Percentiles rank a stretch among this genome's conserved stretches.
Evolutionary conservation across 2,329 filamentous ascomycete species (phyloP).

Genomic region (Phialophora macrospora): DNA sequence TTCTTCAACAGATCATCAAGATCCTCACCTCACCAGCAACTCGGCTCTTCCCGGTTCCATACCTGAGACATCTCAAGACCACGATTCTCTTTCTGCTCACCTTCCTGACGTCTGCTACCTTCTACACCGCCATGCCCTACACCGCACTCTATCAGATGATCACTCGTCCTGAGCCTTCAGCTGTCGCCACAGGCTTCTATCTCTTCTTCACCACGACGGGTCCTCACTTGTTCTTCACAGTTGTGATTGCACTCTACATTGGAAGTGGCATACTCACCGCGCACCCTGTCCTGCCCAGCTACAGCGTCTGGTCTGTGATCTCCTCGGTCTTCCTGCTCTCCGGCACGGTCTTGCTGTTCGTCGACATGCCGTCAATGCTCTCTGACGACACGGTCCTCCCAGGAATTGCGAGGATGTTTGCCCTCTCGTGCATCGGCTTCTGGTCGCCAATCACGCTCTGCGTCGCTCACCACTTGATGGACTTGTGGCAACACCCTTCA

Average conservation of each 20-base stretch:
- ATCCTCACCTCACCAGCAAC: constrained; percentile 15
- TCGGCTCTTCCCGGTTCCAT: constrained; percentile 22
- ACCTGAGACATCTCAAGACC: constrained; percentile 26
- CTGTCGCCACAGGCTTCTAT: constrained; percentile 25
- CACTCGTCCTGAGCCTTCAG: constrained; percentile 21
- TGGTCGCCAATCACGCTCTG: constrained; percentile 30
- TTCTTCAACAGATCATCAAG: constrained; percentile 24
- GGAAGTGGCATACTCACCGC: constrained; percentile 27
- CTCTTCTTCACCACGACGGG: constrained; percentile 28
- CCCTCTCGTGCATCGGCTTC: constrained; percentile 31
- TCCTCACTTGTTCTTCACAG: constrained; percentile 24
- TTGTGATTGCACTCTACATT: constrained; percentile 27
- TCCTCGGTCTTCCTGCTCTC: constrained; percentile 26
- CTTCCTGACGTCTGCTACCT: constrained; percentile 23
- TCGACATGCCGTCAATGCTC: constrained; percentile 19
- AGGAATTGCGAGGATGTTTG: constrained; percentile 24
- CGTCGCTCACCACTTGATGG: constrained; percentile 30
- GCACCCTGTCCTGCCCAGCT: constrained; percentile 25
- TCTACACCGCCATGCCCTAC: constrained; percentile 27
- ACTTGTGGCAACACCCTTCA: constrained; percentile 22
- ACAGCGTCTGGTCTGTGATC: constrained; percentile 27
- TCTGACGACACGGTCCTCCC: too few relatives aligned
- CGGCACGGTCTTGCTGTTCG: constrained; percentile 24
- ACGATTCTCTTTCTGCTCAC: constrained; percentile 23
- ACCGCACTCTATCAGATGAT: constrained; percentile 30